phyloP scores from a whole-genome alignment of 306 rosid species.

The Gastrolobium bilobum region DNA sequence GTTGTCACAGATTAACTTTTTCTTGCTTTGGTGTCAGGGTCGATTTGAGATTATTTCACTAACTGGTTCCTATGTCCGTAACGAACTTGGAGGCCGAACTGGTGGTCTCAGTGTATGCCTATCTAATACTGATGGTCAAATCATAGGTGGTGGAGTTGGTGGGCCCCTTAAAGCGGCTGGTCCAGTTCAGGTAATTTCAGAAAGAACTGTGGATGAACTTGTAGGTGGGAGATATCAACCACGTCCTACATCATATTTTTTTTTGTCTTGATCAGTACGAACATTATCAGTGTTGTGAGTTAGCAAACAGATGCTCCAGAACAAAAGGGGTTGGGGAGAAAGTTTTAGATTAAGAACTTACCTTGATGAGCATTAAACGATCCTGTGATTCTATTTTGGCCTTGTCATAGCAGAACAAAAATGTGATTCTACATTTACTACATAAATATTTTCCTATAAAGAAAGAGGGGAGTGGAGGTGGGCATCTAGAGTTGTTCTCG shows the following conservation, averaged over 20 bases:
- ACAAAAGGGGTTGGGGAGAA: constrained; percentile 25
- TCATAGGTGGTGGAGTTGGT: constrained; percentile 96
- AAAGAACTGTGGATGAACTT: constrained; percentile 21
- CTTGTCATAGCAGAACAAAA: constrained; percentile 37
- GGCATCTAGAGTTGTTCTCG: constrained; percentile 11
- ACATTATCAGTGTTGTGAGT: background rate
- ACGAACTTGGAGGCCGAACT: constrained; percentile 71
- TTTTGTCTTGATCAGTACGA: background rate
- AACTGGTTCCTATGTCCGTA: constrained; percentile 88
- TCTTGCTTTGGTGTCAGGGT: constrained; percentile 69
- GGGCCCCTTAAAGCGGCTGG: constrained; percentile 94
- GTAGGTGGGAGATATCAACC: constrained; percentile 37
- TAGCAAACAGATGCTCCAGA: constrained; percentile 17
- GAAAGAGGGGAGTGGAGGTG: background rate
- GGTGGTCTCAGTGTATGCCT: constrained; percentile 95
- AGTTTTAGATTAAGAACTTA: constrained; percentile 26
- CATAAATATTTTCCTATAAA: background rate
- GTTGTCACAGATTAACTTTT: constrained; percentile 34
- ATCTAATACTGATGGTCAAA: constrained; percentile 85
- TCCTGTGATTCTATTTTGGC: constrained; percentile 40
- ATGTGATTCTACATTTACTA: constrained; percentile 12
- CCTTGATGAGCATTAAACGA: background rate
- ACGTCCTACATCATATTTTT: constrained; percentile 3
- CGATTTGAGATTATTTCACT: constrained; percentile 92
- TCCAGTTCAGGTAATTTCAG: constrained; percentile 89